Evolutionary conservation across 306 rosid genomes (phyloP).

Genomic region (Vigna reflexopilosa): DNA sequence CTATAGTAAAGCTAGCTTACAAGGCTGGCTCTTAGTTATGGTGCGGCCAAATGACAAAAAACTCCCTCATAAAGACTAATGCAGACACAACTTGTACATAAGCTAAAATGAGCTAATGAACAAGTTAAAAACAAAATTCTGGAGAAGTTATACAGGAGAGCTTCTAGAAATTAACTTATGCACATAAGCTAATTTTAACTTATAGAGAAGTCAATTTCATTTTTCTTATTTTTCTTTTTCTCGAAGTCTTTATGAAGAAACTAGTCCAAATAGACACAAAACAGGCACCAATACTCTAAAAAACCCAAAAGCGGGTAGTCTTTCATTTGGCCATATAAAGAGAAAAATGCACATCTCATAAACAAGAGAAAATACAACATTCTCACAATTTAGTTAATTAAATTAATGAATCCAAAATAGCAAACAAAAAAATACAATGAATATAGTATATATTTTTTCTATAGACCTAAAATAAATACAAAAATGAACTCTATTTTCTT

Average conservation of each 20-base stretch:
- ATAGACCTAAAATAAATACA: neutral
- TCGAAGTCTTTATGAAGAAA: no score
- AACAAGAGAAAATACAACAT: neutral
- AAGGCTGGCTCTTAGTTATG: slow-evolving; percentile 7
- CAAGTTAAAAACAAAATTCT: no score
- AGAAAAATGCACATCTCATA: neutral
- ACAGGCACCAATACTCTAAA: neutral
- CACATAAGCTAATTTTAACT: no score
- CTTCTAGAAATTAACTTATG: no score
- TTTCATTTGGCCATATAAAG: neutral
- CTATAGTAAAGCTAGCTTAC: neutral
- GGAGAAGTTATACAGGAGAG: no score
- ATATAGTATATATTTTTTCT: neutral
- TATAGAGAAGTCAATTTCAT: no score
- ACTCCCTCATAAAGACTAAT: neutral
- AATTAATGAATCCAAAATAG: neutral
- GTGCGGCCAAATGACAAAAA: slow-evolving; percentile 8
- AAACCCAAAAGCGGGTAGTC: neutral
- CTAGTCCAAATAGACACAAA: neutral
- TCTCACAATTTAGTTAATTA: neutral
- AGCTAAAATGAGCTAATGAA: no score
- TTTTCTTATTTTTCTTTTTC: no score
- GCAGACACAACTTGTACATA: neutral
- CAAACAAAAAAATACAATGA: neutral
- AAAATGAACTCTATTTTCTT: neutral